A percentile compares a stretch with the other conserved stretches of the same genome.
These are phyloP conservation scores for Corinectria fuckeliana DNA, from an alignment of 2,329 filamentous ascomycete species.

Conservation along the genomic window DNA sequence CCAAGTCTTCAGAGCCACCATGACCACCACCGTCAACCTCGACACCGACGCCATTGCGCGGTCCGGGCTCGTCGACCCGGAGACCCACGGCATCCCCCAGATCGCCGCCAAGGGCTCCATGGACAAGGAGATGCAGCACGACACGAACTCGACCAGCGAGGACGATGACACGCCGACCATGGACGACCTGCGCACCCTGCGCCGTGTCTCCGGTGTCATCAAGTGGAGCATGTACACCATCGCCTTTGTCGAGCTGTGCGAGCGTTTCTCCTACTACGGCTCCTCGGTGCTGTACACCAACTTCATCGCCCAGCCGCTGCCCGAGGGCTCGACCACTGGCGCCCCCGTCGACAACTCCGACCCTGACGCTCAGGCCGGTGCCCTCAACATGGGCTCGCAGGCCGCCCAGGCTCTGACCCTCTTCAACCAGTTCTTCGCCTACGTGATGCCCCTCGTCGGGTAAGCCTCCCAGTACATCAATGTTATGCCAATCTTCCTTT, in stretches of 20 bases:
- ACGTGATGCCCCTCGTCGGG: slow-evolving; percentile 65
- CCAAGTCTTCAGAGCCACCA: too few species aligned
- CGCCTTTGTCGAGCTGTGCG: slow-evolving; percentile 75
- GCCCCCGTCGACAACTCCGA: slow-evolving; percentile 43
- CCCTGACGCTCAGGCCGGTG: slow-evolving; percentile 51
- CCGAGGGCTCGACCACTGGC: slow-evolving; percentile 60
- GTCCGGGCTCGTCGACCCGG: slow-evolving; percentile 42
- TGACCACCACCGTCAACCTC: slow-evolving; percentile 45
- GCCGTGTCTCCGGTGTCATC: slow-evolving; percentile 68
- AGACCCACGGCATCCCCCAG: slow-evolving; percentile 38
- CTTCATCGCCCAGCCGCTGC: slow-evolving; percentile 65
- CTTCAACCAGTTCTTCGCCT: slow-evolving; percentile 68
- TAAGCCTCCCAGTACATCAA: slow-evolving; percentile 41
- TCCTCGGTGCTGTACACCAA: slow-evolving; percentile 73
- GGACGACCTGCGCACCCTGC: slow-evolving; percentile 67
- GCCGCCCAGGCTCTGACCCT: slow-evolving; percentile 56
- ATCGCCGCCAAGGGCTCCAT: slow-evolving; percentile 39
- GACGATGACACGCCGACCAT: slow-evolving; percentile 60
- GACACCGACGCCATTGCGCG: slow-evolving; percentile 47
- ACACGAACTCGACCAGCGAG: slow-evolving; percentile 26
- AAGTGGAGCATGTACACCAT: slow-evolving; percentile 72
- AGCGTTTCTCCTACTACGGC: slow-evolving; percentile 81
- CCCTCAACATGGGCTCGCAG: slow-evolving; percentile 64
- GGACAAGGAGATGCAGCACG: slow-evolving; percentile 40
- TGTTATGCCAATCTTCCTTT: neutral